These are phyloP conservation scores for Sporobolomyces phaffii DNA, from an alignment of 768 basidiomycete genomes.

Conservation along the genomic window DNA sequence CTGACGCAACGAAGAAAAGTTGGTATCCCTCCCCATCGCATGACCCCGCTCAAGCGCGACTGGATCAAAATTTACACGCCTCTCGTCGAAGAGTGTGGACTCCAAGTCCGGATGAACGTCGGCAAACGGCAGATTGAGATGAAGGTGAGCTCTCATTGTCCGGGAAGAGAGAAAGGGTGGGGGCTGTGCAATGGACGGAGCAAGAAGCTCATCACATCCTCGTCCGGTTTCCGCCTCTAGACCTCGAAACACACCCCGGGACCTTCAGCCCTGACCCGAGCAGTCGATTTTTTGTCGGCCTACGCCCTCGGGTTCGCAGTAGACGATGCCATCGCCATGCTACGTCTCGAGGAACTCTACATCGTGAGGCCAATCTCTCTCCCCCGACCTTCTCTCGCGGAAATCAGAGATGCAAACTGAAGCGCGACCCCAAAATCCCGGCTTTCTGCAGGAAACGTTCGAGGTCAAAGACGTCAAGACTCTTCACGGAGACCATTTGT, in stretches of 20 bases:
- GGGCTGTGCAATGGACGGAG: no score
- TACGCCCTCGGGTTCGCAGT: constrained; percentile 92
- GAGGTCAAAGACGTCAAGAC: constrained; percentile 99
- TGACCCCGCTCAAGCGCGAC: constrained; percentile 93
- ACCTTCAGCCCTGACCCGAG: constrained; percentile 71
- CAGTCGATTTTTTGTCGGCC: constrained; percentile 93
- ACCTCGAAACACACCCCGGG: constrained; percentile 68
- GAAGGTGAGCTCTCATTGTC: constrained; percentile 61
- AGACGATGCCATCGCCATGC: constrained; percentile 92
- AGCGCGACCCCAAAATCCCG: no score
- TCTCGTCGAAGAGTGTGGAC: constrained; percentile 82
- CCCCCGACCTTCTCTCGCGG: constrained; percentile 6
- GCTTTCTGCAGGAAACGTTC: constrained; percentile 51
- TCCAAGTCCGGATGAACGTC: constrained; percentile 97
- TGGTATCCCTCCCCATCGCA: constrained; percentile 89
- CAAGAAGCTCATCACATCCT: no score
- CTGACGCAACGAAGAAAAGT: constrained; percentile 75
- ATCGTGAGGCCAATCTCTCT: constrained; percentile 55
- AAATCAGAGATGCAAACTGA: no score
- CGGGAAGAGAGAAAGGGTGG: background rate
- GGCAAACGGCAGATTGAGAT: constrained; percentile 83
- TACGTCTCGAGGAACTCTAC: constrained; percentile 92
- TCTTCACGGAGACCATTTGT: constrained; percentile 91
- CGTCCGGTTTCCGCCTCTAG: no score
- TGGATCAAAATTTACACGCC: constrained; percentile 95